A percentile compares a stretch with the other conserved stretches of the same genome.
Conservation (phyloP, 2,329 filamentous ascomycete genomes). For the Botryotinia narcissicola region DNA sequence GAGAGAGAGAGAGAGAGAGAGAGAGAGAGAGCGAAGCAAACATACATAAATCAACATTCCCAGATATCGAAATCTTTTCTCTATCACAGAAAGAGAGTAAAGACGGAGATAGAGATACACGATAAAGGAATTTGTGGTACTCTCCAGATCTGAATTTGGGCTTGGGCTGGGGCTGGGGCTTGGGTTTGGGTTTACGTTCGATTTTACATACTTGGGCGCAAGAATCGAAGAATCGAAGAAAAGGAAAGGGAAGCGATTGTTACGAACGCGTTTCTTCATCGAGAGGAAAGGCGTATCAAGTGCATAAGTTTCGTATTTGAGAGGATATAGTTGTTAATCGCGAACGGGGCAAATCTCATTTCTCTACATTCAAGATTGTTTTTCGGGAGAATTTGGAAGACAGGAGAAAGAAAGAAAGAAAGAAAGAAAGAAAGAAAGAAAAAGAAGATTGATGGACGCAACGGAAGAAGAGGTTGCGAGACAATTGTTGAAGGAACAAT, state of each 20-base stretch:
- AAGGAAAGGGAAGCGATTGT: neutral
- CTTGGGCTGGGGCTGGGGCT: neutral
- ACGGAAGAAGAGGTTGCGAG: neutral
- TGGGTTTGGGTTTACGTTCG: neutral
- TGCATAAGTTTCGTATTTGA: neutral
- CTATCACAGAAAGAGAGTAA: neutral
- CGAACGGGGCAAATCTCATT: rapidly evolving
- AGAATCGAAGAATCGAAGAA: neutral
- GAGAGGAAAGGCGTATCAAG: too few species aligned
- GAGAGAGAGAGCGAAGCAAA: neutral
- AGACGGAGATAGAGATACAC: neutral
- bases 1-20: neutral
- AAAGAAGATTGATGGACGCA: neutral
- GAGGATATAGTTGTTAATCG: rapidly evolving
- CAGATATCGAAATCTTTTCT: neutral
- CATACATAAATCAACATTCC: neutral
- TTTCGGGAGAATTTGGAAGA: neutral
- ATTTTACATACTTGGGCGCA: rapidly evolving
- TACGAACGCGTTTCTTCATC: neutral
- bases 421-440: neutral
- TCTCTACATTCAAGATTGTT: neutral
- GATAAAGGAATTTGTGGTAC: neutral
- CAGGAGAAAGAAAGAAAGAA: neutral
- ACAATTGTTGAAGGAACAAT: neutral
- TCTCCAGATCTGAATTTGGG: neutral